Percentiles rank a stretch among this genome's conserved stretches.
Evolutionary conservation across 1,284 basidiomycete genomes (phyloP).

Genomic region (Ganoderma lucidum): DNA sequence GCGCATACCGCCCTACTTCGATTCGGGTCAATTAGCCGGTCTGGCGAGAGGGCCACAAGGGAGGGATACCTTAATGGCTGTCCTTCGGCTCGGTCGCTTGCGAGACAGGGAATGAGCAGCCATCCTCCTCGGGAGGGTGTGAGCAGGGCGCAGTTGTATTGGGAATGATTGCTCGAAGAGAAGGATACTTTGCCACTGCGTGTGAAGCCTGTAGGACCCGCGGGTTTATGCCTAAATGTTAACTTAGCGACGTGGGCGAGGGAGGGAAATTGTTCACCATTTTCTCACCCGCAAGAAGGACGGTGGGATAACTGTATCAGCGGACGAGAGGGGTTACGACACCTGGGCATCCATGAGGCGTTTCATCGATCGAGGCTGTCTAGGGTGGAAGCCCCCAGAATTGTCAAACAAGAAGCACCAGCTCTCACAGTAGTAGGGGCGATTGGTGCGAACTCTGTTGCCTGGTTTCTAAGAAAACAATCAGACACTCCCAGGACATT

Average conservation of each 20-base stretch:
- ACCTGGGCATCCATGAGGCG: conserved; percentile 5
- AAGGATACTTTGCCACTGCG: conserved; percentile 13
- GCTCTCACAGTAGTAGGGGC: conserved; percentile 19
- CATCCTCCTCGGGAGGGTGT: neutral
- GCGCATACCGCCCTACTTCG: neutral
- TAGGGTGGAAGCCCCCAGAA: conserved; percentile 24
- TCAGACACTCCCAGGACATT: conserved; percentile 1
- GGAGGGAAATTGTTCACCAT: neutral
- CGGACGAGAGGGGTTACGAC: conserved; percentile 14
- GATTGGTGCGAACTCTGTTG: conserved; percentile 4
- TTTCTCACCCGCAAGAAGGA: conserved; percentile 18
- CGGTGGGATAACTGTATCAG: conserved; percentile 15
- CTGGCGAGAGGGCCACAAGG: neutral
- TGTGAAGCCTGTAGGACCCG: conserved; percentile 22
- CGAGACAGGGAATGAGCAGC: neutral
- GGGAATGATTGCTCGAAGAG: conserved; percentile 11
- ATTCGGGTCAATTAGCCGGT: conserved; percentile 17
- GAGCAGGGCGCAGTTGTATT: conserved; percentile 1
- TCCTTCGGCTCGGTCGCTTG: neutral
- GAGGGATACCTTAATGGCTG: neutral
- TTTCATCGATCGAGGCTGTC: conserved; percentile 21
- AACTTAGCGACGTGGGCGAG: conserved; percentile 21
- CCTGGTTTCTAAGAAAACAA: conserved; percentile 1
- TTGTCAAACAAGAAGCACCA: conserved; percentile 9
- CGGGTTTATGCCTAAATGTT: conserved; percentile 31